Conservation (phyloP, 495 filamentous ascomycete genomes). For the Lophiostoma macrostomum region DNA sequence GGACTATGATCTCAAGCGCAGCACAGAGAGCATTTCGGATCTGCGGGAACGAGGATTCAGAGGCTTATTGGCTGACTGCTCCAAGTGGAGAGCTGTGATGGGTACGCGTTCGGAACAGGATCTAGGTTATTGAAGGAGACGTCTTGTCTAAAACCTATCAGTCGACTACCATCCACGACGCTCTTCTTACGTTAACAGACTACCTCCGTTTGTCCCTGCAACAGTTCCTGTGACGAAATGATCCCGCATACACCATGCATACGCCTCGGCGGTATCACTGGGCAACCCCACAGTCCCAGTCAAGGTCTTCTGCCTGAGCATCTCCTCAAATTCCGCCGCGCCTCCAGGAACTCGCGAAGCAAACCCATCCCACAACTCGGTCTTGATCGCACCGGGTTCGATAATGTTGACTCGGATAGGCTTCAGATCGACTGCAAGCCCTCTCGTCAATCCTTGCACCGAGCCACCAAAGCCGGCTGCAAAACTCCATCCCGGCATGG, state of each 20-base stretch:
- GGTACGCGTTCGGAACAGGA: background rate
- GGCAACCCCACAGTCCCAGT: conserved; percentile 49
- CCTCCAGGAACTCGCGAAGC: conserved; percentile 39
- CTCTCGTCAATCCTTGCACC: conserved; percentile 47
- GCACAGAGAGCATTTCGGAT: background rate
- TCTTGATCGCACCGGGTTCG: conserved; percentile 54
- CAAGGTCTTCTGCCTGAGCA: conserved; percentile 38
- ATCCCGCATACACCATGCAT: conserved; percentile 64
- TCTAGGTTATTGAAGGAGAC: no score
- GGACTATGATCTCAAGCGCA: conserved; percentile 4
- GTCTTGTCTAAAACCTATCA: no score
- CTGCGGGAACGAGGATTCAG: conserved; percentile 8
- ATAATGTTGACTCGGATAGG: conserved; percentile 62
- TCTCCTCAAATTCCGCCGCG: conserved; percentile 33
- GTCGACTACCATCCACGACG: background rate
- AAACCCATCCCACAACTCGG: conserved; percentile 48
- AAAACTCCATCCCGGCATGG: conserved; percentile 48
- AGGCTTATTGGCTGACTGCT: conserved; percentile 22
- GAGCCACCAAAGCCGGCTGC: conserved; percentile 40
- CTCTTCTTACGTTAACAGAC: conserved; percentile 7
- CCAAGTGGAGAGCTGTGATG: conserved; percentile 16
- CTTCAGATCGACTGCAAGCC: conserved; percentile 55
- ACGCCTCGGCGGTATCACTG: conserved; percentile 62
- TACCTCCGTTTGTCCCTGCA: conserved; percentile 22
- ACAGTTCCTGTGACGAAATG: conserved; percentile 49